phyloP scores from a whole-genome alignment of 208 protist genomes.

The Acanthamoeba royreba region DNA sequence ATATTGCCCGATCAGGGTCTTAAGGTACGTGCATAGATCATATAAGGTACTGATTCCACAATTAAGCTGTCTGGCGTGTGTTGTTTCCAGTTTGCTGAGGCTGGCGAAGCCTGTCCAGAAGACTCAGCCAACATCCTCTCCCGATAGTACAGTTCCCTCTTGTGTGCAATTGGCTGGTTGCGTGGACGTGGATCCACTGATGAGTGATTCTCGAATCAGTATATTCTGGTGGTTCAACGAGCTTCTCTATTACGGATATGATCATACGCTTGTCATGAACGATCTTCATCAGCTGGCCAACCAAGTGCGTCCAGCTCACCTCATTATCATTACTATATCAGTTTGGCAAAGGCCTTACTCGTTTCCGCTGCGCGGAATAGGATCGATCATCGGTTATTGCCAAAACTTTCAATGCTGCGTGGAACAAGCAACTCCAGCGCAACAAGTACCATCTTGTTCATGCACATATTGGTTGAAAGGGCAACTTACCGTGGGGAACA shows the following conservation, averaged over 20 bases:
- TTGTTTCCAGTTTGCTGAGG: not conserved
- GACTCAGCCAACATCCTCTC: not conserved
- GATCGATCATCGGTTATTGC: not conserved
- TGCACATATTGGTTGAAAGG: not conserved
- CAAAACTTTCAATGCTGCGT: not conserved
- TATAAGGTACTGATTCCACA: not conserved
- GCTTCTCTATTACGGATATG: constrained; percentile 2
- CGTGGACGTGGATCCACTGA: no score
- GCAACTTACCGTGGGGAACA: not conserved
- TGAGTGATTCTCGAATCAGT: not conserved
- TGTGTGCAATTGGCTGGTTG: no score
- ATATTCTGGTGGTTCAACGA: constrained; percentile 1
- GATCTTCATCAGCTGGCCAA: not conserved
- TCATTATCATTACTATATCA: no score
- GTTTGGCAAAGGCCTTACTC: no score
- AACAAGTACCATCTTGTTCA: not conserved
- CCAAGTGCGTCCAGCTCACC: no score
- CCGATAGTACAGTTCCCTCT: no score
- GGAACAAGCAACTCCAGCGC: not conserved
- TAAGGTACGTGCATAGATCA: not conserved
- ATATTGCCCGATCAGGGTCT: not conserved
- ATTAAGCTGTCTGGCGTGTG: no score
- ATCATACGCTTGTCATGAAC: constrained; percentile 15
- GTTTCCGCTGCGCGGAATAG: not conserved
- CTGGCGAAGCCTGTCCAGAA: not conserved